Evolutionary conservation across 176 grass and related monocot species (phyloP), one percentile per base, ranked within the genome.

Genomic region (Oryza punctata): DNA sequence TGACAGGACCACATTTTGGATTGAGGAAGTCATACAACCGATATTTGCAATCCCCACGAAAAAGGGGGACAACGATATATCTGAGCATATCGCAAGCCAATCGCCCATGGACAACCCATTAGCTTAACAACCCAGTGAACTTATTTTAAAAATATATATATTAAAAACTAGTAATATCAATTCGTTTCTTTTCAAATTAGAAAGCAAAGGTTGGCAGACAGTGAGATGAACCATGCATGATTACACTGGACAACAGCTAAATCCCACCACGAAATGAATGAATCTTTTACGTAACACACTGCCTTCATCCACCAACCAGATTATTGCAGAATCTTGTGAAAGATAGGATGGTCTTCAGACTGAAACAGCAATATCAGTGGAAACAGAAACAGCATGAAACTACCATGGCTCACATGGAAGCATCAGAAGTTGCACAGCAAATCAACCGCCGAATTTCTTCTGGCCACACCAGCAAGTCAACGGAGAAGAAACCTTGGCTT

Each of bases 381-480:
- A 19, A 52, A 52, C 49, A 52, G 49, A 52, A 52, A 47, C 45
- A 52, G 49, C 16, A 4, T 52, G 49, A 7, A 52, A 52, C 49
- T 52, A 52, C 4, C 49, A 52, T 52, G 49, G 40, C 40, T 41
- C 40, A 41, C 40, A 41, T 7, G 35, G 6, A 37, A 7, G 4
- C 54, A 57, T n/a, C 54, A 59, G 6, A 59, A 59, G 54, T 9
- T 25, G 59, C 60, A 38, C 18, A 63, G 26, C 12, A 25, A 41
- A 38, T 13, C 13, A 60, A 69, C 63, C 25, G 13, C 12, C 7
- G 26, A 54, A 24, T 35, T 79, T 38, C 21, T 21, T 44, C 57
- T 33, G 40, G 12, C 15, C 54, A 64, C 3, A 16, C 12, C 27
- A 21, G 7, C 8, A 77, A 13, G 78, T 82, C 85, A 82, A 82